Evolutionary conservation across 1,139 yeast species (phyloP), one percentile per base, ranked within the genome.

Genomic region (Hanseniaspora gamundiae): DNA sequence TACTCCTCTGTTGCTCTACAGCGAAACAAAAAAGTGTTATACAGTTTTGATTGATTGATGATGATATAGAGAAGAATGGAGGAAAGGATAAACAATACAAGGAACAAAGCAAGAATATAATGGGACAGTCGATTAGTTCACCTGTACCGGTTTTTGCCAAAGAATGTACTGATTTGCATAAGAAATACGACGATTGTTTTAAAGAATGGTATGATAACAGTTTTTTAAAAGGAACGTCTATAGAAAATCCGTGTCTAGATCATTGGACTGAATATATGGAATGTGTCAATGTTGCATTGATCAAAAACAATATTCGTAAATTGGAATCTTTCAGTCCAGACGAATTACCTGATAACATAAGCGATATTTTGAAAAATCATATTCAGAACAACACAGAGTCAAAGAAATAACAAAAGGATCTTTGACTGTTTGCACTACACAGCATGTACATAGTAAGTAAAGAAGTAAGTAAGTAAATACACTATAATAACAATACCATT

Each of bases 131-230:
- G 48, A 82, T 88, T 94, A 87, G 96, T 22, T 39, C 46, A 28
- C 46, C 46, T 14, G 80, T 84, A 9, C 47, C 60, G 11, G 86
- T 95, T 49, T 84, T 91, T 70, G 97, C 97, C 38, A 95, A 96
- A 20, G 97, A 91, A 66, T 91, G 98, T 64, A 86, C 94, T 20
- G 83, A 79, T 35, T 75, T 82, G 50, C 91, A 91, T 63, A 76
- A 76, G 53, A 74, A 78, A 54, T 91, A 91, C 59, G 97, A 91
- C 59, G 82, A 80, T 57, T 91, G 98, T 62, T 91, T 91, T 68
- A 87, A 86, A 64, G 74, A 74, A 53, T 91, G 97, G 97, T 91
- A 91, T 61, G 79, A 93, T n/a, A 96, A 88, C 55, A 66, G 66
- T 49, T 64, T 66, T 44, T 48, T 64, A 53, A 73, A 81, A 53